Evolutionary conservation across 192 early-diverging fungal species (phyloP).

Genomic region (Neocallimastix lanati): DNA sequence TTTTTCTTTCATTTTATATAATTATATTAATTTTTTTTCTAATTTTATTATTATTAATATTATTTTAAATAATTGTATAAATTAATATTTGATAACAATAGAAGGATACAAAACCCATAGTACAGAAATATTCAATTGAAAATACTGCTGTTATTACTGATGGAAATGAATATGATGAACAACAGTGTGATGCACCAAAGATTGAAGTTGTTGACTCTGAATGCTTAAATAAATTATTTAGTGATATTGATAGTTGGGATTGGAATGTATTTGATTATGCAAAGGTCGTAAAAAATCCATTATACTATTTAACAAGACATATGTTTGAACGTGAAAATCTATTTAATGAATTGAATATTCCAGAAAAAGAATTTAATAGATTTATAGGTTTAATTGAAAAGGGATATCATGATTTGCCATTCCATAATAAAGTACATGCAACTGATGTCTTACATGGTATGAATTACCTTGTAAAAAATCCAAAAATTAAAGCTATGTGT

Average conservation of each 20-base stretch:
- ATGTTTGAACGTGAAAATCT: background rate
- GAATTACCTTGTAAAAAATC: constrained; percentile 1
- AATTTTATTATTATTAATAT: too few relatives aligned
- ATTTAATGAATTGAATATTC: background rate
- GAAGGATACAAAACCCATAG: background rate
- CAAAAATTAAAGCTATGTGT: background rate
- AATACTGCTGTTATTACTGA: background rate
- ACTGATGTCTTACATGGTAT: constrained; percentile 3
- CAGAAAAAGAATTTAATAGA: background rate
- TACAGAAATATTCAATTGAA: background rate
- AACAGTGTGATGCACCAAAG: background rate
- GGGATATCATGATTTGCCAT: constrained; percentile 1
- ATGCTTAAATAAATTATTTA: background rate
- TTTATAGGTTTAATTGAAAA: constrained; percentile 2
- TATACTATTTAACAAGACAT: background rate
- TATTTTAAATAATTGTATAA: too few relatives aligned
- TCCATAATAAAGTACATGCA: constrained; percentile 1
- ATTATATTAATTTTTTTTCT: too few relatives aligned
- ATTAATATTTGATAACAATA: too few relatives aligned
- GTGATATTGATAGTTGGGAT: background rate
- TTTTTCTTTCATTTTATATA: too few relatives aligned
- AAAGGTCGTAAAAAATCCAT: background rate
- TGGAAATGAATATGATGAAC: background rate
- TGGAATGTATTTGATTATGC: constrained; percentile 2
- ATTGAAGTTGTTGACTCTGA: background rate